Evolutionary conservation across 768 basidiomycete genomes (phyloP), one percentile per base, ranked within the genome.

Genomic region (Pholiota conissans): DNA sequence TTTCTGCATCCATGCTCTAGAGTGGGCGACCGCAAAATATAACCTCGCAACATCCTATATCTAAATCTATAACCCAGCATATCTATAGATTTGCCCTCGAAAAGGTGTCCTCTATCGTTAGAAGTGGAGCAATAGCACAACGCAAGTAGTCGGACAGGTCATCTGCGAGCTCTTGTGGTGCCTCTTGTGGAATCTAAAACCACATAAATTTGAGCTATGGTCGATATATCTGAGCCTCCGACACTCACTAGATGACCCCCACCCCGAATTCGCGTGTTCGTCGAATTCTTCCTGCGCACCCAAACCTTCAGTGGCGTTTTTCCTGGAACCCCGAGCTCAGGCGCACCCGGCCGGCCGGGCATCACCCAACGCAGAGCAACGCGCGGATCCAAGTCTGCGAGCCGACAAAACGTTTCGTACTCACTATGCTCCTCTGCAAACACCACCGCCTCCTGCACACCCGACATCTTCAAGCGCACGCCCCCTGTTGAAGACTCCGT

Each of bases 391-490:
- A 90, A 69, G n/a, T 61, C 61, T 11, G 69, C 67, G 9, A 84
- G 49, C n/a, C 70, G 66, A 14, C 76, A 70, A 64, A 71, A 82
- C 8, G 73, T 77, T 52, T 80, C 79, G 42, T 72, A 76, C 29
- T 70, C 65, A 0, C 75, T 76, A 49, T 66, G 70, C 6, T 63
- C 66, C 52, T 87, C 87, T 0, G 76, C 71, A 67, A 90, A 90
- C 16, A 81, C 74, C 3, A 81, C 67, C 2, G 82, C 86, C 71
- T 93, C 91, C 62, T 84, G 85, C 5, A 89, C 60, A 2, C 30
- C 30, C 30, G 30, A 32, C 30, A 32, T 32, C 30, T 32, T 32
- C 30, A 32, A 32, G 13, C 30, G 30, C 30, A 32, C 30, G 30
- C 30, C 30, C 6, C 30, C 30, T 13, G 7, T 13, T 32, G 6